A percentile compares a stretch with the other conserved stretches of the same genome.
Evolutionary conservation across 768 basidiomycete genomes (phyloP).

Genomic region (Podaxis rugospora): DNA sequence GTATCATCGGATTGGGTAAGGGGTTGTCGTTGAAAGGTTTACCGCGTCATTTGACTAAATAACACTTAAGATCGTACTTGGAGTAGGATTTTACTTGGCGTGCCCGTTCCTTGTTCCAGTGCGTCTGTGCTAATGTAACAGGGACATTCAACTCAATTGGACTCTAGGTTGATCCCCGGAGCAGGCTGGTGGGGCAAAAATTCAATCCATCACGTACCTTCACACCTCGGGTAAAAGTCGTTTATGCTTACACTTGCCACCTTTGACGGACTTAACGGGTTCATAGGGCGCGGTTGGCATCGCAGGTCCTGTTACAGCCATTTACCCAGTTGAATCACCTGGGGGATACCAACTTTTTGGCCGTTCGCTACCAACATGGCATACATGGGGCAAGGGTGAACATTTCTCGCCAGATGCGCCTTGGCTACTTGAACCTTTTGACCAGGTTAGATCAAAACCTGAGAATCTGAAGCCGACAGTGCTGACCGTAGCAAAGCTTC

Average conservation of each 20-base stretch:
- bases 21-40: background rate
- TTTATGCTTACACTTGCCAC: background rate
- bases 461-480: background rate
- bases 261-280: background rate
- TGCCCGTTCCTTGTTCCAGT: constrained; percentile 62
- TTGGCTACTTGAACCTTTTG: constrained; percentile 61
- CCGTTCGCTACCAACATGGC: constrained; percentile 61
- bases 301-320: constrained; percentile 61
- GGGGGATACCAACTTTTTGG: constrained; percentile 67
- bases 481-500: constrained; percentile 29
- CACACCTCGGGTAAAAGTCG: constrained; percentile 47
- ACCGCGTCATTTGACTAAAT: constrained; percentile 1
- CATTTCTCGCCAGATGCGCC: constrained; percentile 44
- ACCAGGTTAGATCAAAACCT: constrained; percentile 37
- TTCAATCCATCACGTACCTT: constrained; percentile 71
- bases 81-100: constrained; percentile 60
- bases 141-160: background rate
- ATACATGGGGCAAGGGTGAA: constrained; percentile 51
- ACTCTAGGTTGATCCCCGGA: constrained; percentile 50
- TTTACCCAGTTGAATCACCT: constrained; percentile 60
- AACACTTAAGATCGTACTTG: constrained; percentile 46
- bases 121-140: constrained; percentile 11
- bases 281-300: constrained; percentile 64
- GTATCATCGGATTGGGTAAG: constrained; percentile 47
- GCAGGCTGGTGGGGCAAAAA: constrained; percentile 61